phyloP scores from a whole-genome alignment of 345 rosid species.

The Pistacia integerrima region DNA sequence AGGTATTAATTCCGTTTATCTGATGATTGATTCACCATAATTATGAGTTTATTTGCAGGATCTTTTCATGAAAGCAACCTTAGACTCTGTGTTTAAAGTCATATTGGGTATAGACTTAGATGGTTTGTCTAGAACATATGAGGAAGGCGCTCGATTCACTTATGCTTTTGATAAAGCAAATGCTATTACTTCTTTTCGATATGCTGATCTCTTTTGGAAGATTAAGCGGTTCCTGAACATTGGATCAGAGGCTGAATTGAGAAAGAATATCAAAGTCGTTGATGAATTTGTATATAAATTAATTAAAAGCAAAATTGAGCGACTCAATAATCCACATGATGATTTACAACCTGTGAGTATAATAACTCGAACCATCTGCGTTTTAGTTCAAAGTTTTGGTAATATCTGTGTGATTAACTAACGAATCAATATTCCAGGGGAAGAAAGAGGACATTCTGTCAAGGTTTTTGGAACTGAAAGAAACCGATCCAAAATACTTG shows the following conservation, averaged over 20 bases:
- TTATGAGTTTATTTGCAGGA: conserved; percentile 15
- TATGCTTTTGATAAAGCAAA: conserved; percentile 26
- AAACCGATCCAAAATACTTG: too few relatives aligned
- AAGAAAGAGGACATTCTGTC: too few relatives aligned
- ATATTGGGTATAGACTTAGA: conserved; percentile 27
- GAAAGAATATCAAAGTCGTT: conserved; percentile 15
- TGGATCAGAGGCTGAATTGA: conserved; percentile 28
- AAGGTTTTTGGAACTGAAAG: too few relatives aligned
- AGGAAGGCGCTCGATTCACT: conserved; percentile 16
- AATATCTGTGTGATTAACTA: too few relatives aligned
- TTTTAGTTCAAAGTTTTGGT: neutral
- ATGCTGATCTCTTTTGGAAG: conserved; percentile 25
- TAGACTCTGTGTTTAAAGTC: conserved; percentile 26
- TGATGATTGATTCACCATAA: too few relatives aligned
- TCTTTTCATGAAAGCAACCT: conserved; percentile 27
- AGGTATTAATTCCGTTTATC: neutral
- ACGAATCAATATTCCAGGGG: too few relatives aligned
- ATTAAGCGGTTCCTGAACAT: conserved; percentile 26
- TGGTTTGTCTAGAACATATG: conserved; percentile 20
- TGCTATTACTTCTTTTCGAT: conserved; percentile 2
- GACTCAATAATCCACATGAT: neutral
- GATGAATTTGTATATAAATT: conserved; percentile 24
- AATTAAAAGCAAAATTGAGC: conserved; percentile 19
- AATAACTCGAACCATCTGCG: too few relatives aligned
- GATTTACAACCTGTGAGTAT: conserved; percentile 7